Conservation (phyloP, 192 early-diverging fungal species). For the Coemansia sp. region DNA sequence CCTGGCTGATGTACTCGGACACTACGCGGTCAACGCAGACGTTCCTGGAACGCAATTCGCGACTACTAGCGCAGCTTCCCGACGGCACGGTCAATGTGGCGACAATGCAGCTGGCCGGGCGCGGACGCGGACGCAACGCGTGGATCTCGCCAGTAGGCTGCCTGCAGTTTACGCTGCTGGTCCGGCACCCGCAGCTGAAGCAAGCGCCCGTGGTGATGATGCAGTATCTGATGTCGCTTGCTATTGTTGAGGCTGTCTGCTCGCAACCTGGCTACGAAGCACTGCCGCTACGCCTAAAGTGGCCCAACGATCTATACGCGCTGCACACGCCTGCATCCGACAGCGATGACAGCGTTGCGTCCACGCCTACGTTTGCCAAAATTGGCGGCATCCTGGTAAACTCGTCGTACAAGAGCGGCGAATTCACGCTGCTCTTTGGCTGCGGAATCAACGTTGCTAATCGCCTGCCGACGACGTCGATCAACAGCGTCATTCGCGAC, state of each 20-base stretch:
- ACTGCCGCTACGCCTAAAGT: conserved; percentile 86
- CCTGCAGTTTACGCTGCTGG: conserved; percentile 78
- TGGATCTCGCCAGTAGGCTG: conserved; percentile 95
- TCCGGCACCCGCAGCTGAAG: conserved; percentile 66
- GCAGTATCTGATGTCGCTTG: conserved; percentile 90
- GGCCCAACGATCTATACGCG: conserved; percentile 98
- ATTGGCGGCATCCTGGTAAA: conserved; percentile 77
- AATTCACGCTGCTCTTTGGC: conserved; percentile 84
- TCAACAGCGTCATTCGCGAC: conserved; percentile 75
- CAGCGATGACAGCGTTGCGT: conserved; percentile 34
- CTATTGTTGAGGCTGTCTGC: conserved; percentile 77
- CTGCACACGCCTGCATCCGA: conserved; percentile 37
- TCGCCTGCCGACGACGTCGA: conserved; percentile 75
- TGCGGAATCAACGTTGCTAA: conserved; percentile 86
- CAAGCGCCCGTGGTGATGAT: conserved; percentile 79
- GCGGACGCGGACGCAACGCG: conserved; percentile 88
- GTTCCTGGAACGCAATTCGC: conserved; percentile 84
- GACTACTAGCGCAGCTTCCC: conserved; percentile 64
- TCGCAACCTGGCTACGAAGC: conserved; percentile 69
- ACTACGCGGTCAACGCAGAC: conserved; percentile 89
- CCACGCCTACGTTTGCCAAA: not conserved
- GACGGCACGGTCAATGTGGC: conserved; percentile 79
- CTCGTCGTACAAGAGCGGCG: conserved; percentile 66
- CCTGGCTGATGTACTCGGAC: conserved; percentile 72
- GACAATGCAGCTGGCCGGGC: conserved; percentile 79